Conservation (phyloP, 805 yeast species). For the Candida argentea region DNA sequence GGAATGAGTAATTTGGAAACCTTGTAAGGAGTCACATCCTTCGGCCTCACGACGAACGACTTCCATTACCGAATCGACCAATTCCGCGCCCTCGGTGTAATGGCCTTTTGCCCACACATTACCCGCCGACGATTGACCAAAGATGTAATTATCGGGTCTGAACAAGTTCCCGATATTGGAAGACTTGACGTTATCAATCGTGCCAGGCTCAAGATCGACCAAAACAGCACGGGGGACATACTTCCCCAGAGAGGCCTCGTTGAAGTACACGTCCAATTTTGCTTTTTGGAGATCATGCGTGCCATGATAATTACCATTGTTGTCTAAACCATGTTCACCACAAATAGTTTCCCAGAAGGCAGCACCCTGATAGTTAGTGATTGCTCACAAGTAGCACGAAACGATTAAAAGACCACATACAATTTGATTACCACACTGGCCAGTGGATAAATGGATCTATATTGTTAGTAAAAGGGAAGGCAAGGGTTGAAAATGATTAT, state of each 20-base stretch:
- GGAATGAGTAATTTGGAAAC: constrained; percentile 70
- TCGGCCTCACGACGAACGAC: constrained; percentile 91
- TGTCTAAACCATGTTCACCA: constrained; percentile 77
- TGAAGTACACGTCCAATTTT: constrained; percentile 74
- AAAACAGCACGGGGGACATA: constrained; percentile 91
- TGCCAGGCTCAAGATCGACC: constrained; percentile 91
- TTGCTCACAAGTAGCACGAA: neutral
- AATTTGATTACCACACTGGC: constrained; percentile 98
- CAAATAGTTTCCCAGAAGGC: constrained; percentile 91
- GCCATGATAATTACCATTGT: constrained; percentile 57
- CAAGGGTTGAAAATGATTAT: neutral
- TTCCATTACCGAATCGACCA: constrained; percentile 82
- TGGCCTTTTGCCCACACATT: constrained; percentile 97
- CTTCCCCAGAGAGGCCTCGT: constrained; percentile 78
- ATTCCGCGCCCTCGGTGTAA: constrained; percentile 94
- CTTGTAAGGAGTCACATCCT: constrained; percentile 86
- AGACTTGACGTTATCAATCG: constrained; percentile 74
- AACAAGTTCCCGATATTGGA: constrained; percentile 78
- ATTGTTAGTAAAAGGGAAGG: constrained; percentile 6
- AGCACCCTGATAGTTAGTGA: constrained; percentile 51
- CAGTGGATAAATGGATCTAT: constrained; percentile 90
- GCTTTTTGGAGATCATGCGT: constrained; percentile 34
- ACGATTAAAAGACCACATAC: constrained; percentile 30
- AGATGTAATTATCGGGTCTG: constrained; percentile 86
- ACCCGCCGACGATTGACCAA: constrained; percentile 89